Base-by-base conservation (phyloP, 805 yeast genomes). In the Metschnikowia dekortorum region DNA sequence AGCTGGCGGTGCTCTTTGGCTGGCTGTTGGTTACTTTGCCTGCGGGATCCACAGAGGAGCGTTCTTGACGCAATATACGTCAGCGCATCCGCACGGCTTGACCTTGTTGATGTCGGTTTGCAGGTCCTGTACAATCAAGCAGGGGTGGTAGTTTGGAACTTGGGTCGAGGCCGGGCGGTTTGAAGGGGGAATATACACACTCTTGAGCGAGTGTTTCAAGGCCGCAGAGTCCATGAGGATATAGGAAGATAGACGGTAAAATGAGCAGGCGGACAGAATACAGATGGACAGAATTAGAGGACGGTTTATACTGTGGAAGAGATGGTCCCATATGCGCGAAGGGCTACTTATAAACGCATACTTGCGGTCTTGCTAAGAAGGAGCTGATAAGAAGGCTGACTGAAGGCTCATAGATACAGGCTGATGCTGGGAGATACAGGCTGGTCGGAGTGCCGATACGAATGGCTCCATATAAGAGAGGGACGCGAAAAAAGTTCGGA, bases 61-160 rank as follows among this genome's bases (percentile, higher is more conserved):
- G 45, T 69, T 65, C 51, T 64, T 71, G 39, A 72, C 71, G 47
- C 76, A 72, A 50, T 70, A 68, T 11, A 51, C 50, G 56, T 70
- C 76, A 2, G 74, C 69, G 56, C 76, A 72, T 10, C 77, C 77
- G 56, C 76, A 72, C 6, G 65, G 64, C 53, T 71, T 70, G 42
- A 66, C 40, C 51, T 69, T 71, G 38, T 59, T 63, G 6, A 64
- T 62, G 61, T 81, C 84, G 11, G 82, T 79, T 56, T 75, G 76
- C 48, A 68, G 66, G 63, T 80, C 85, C 61, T 79, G 82, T 65
- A 81, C 79, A 47, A 81, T 78, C 48, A 81, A 66, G 47, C 84
- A 77, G 3, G 85, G 85, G 51, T 79, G 84, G 61, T 78, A 79
- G 35, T 64, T 61, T 16, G 84, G 84, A 8, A 79, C 71, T 10